These are phyloP conservation scores for Gastroboletus turbinatus DNA, from an alignment of 1,284 basidiomycete species.

Conservation along the genomic window DNA sequence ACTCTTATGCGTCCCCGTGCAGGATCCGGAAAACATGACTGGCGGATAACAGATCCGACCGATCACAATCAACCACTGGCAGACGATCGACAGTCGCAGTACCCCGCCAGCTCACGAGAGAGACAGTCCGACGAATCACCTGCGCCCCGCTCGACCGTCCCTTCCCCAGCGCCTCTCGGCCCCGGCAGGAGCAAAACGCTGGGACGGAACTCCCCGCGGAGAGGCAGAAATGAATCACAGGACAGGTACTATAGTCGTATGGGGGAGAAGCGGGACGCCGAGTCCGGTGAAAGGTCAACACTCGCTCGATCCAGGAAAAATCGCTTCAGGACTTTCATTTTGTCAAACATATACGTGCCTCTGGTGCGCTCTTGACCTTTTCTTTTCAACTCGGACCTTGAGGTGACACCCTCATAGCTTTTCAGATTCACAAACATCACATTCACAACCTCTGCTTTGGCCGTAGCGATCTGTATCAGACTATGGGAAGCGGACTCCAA, in stretches of 20 bases:
- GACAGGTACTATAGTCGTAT: slow-evolving; percentile 35
- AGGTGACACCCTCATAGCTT: slow-evolving; percentile 47
- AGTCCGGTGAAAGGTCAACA: slow-evolving; percentile 35
- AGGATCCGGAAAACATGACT: slow-evolving; percentile 19
- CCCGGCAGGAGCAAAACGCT: slow-evolving; percentile 55
- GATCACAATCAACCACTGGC: slow-evolving; percentile 17
- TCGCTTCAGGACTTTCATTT: slow-evolving; percentile 59
- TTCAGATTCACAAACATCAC: slow-evolving; percentile 84
- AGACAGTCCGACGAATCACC: slow-evolving; percentile 21
- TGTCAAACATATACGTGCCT: slow-evolving; percentile 74
- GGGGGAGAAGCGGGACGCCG: slow-evolving; percentile 33
- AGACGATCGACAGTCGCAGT: slow-evolving; percentile 31
- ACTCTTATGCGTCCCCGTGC: slow-evolving; percentile 54
- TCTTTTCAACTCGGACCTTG: slow-evolving; percentile 25
- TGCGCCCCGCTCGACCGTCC: slow-evolving; percentile 34
- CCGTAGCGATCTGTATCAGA: slow-evolving; percentile 76
- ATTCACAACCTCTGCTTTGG: slow-evolving; percentile 80
- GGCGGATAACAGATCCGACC: slow-evolving; percentile 23
- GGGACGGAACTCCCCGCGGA: slow-evolving; percentile 71
- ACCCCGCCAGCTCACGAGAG: slow-evolving; percentile 16
- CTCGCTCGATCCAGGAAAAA: slow-evolving; percentile 51
- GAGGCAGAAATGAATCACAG: slow-evolving; percentile 44
- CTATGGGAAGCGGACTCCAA: slow-evolving; percentile 49
- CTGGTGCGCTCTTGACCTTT: slow-evolving; percentile 47
- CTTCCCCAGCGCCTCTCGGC: slow-evolving; percentile 47